Base-by-base conservation (phyloP, 768 basidiomycete genomes). In the Phaeotremella skinneri region DNA sequence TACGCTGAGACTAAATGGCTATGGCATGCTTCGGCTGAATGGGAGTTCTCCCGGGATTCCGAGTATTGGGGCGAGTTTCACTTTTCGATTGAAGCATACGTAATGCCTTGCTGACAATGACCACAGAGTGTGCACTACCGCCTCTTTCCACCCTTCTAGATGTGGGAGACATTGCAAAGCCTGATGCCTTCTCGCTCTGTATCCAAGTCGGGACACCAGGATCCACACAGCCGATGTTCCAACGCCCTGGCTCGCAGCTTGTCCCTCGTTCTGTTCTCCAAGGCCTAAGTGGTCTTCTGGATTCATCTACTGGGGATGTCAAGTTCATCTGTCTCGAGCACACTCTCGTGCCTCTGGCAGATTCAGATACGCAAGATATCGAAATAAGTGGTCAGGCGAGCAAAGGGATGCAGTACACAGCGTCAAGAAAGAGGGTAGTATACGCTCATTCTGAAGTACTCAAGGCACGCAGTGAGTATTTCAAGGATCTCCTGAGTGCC, bases 401-500 rank as follows among this genome's bases (percentile, higher is more conserved):
- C 16, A 25, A 26, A 41, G 25, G 16, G 41, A 27, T 17, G 31
- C n/a, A 20, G 17, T 16, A 37, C 41, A 21, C 20, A 30, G 16
- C 41, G 14, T 87, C 85, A 6, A 82, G 89, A 9, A 90, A 89
- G 70, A 82, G 88, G 34, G 74, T 85, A 31, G 83, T 90, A 37
- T 90, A 87, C 69, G 88, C 87, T 1, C 88, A 90, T 70, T 85
- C 85, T 5, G 87, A 88, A 64, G 87, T 90, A 52, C 81, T 90
- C 21, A 84, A 78, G 49, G 81, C 83, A 11, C 80, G 88, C n/a
- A 87, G 87, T 14, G 88, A 89, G 61, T 90, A 89, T 68, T 89
- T 89, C 64, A 81, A 84, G 3, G 87, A 85, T 0, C 86, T 89
- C 83, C 80, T 90, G 11, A 78, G 82, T 21, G 87, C 87, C 0